phyloP scores from a whole-genome alignment of 1,284 basidiomycete genomes.

The Austroboletus novae-zelandiae region DNA sequence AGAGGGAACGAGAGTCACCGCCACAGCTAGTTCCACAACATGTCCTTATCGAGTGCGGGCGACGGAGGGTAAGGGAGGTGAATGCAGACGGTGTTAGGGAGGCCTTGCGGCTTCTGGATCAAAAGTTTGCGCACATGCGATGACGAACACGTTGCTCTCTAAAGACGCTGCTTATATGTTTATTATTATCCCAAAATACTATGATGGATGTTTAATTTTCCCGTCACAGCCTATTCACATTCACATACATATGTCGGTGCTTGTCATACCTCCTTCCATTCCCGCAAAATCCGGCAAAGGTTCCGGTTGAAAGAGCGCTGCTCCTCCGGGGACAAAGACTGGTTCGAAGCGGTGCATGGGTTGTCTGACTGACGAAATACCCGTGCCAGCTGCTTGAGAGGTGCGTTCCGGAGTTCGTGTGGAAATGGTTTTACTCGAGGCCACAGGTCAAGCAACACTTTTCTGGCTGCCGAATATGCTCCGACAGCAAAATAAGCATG shows the following conservation, averaged over 20 bases:
- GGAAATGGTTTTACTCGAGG: conserved; percentile 60
- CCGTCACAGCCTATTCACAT: too few species aligned
- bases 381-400: conserved; percentile 44
- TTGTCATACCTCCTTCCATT: conserved; percentile 19
- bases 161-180: neutral
- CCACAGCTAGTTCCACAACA: conserved; percentile 58
- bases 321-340: conserved; percentile 26
- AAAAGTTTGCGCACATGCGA: conserved; percentile 49
- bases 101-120: conserved; percentile 75
- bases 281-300: conserved; percentile 22
- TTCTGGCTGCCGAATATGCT: conserved; percentile 47
- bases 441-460: conserved; percentile 62
- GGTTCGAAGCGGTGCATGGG: neutral
- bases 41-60: conserved; percentile 57
- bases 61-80: conserved; percentile 66
- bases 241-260: neutral
- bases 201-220: neutral
- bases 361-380: conserved; percentile 37
- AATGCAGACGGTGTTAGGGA: conserved; percentile 75
- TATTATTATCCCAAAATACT: conserved; percentile 3
- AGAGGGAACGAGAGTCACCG: conserved; percentile 43
- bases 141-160: conserved; percentile 8
- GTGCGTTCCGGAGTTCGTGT: conserved; percentile 37
- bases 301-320: conserved; percentile 33
- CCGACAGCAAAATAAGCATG: conserved; percentile 62